Base-by-base conservation (phyloP, 75 land plant genomes). In the Pinus tabuliformis region DNA sequence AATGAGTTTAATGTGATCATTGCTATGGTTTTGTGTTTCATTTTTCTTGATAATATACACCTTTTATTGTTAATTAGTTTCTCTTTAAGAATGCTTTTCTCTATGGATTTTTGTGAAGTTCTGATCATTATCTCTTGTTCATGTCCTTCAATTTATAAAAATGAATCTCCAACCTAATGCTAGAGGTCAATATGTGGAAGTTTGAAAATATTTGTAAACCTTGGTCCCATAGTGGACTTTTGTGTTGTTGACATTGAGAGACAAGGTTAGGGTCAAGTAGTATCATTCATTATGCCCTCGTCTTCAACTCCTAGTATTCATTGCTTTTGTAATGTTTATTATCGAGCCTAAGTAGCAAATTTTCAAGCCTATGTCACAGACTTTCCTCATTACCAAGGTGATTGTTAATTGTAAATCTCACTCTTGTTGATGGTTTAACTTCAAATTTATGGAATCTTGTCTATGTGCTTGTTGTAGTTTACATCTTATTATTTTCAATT, bases 221-320 rank as follows among this genome's bases (percentile, higher is more conserved):
- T 97, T 86, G 99, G 98, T 57, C 99, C 99, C 5, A 97, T 97
- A 70, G 96, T 91, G 42, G 99, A 97, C 74, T 89, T 97, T 54
- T 97, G 99, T 90, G 99, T 97, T 61, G 99, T 97, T 56, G 99
- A 97, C 74, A 86, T 95, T 70, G 99, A 97, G 82, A 86, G 99
- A 75, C 98, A 95, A 89, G 99, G 99, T 56, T 98, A 97, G 81
- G 98, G 99, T 36, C 99, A 97, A 79, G 99, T 97, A 74, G 99
- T 97, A 30, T 26, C 26, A 26, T 26, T 26, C 0, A 0, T 5
- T 37, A 2, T 5, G 5, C 1, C 39, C 39, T 37, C 5, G 39
- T 37, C 39, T 37, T 37, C 39, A 37, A 37, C 39, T 37, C 39
- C 39, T 37, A 37, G 39, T 37, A 37, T 37, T 37, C 39, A 37